A percentile compares a stretch with the other conserved stretches of the same genome.
These are phyloP conservation scores for Cercospora citrullina DNA, from an alignment of 2,329 filamentous ascomycete genomes.

Conservation along the genomic window DNA sequence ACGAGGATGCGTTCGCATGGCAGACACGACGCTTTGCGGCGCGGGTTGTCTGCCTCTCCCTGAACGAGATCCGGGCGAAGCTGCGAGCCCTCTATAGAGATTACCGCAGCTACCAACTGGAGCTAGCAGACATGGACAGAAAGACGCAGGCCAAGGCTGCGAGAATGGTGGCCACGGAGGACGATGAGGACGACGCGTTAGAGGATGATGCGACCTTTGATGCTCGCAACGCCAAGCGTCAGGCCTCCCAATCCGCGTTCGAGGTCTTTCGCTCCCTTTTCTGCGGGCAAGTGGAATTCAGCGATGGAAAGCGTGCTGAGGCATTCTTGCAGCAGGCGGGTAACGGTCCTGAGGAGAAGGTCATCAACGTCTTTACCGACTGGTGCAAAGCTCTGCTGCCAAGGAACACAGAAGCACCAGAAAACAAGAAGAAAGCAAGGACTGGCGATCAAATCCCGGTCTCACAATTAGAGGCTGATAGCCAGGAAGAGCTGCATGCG, in stretches of 20 bases:
- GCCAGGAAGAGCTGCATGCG: neutral
- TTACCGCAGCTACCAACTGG: slow-evolving; percentile 5
- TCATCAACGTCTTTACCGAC: neutral
- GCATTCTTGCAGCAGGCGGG: neutral
- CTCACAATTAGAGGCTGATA: slow-evolving; percentile 1
- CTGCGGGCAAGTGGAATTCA: slow-evolving; percentile 4
- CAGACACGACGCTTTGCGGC: slow-evolving; percentile 2
- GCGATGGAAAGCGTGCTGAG: neutral
- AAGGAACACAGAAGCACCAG: neutral
- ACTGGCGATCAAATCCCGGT: slow-evolving; percentile 1
- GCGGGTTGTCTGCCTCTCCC: neutral
- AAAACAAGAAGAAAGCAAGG: neutral
- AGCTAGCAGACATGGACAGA: neutral
- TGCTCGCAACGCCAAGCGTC: neutral
- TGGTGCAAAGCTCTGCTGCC: slow-evolving; percentile 11
- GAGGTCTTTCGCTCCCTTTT: slow-evolving; percentile 16
- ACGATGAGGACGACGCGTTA: neutral
- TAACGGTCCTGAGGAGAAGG: neutral
- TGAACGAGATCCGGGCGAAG: slow-evolving; percentile 1
- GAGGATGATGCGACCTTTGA: neutral
- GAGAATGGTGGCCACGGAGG: neutral
- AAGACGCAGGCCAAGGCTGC: neutral
- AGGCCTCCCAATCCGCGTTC: slow-evolving; percentile 11
- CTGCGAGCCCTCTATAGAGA: slow-evolving; percentile 1
- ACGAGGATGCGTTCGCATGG: slow-evolving; percentile 3